Evolutionary conservation across 2,329 filamentous ascomycete genomes (phyloP).

Genomic region (Ascochyta rabiei): DNA sequence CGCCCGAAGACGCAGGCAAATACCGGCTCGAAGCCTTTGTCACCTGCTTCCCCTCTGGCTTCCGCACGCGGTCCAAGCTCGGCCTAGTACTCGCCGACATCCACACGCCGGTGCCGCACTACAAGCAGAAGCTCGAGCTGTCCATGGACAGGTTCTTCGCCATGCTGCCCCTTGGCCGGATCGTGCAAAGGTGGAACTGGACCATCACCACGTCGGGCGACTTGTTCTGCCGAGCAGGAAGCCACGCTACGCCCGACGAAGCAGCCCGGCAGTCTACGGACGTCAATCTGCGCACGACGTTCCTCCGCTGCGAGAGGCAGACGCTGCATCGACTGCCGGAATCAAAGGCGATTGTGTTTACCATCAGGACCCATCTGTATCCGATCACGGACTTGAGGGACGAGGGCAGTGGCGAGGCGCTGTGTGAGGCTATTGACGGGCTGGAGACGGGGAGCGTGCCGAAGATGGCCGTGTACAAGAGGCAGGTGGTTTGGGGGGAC

Average conservation of each 20-base stretch:
- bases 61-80: conserved; percentile 62
- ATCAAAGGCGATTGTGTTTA: conserved; percentile 63
- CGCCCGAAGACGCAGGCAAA: conserved; percentile 38
- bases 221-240: conserved; percentile 51
- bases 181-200: conserved; percentile 64
- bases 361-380: conserved; percentile 68
- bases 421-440: conserved; percentile 66
- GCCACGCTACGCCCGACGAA: conserved; percentile 50
- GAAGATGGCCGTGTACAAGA: conserved; percentile 64
- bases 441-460: conserved; percentile 63
- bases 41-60: conserved; percentile 64
- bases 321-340: conserved; percentile 64
- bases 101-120: conserved; percentile 64
- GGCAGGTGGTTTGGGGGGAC: conserved; percentile 61
- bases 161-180: conserved; percentile 57
- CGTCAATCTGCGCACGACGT: conserved; percentile 52
- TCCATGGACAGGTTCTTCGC: conserved; percentile 69
- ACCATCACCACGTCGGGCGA: conserved; percentile 50
- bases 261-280: conserved; percentile 37
- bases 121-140: conserved; percentile 61
- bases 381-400: conserved; percentile 60
- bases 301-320: conserved; percentile 64
- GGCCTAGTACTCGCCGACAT: conserved; percentile 60
- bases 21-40: conserved; percentile 64
- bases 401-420: conserved; percentile 60